Conservation (phyloP, 148 eudicot species). For the Rhododendron ovatum region DNA sequence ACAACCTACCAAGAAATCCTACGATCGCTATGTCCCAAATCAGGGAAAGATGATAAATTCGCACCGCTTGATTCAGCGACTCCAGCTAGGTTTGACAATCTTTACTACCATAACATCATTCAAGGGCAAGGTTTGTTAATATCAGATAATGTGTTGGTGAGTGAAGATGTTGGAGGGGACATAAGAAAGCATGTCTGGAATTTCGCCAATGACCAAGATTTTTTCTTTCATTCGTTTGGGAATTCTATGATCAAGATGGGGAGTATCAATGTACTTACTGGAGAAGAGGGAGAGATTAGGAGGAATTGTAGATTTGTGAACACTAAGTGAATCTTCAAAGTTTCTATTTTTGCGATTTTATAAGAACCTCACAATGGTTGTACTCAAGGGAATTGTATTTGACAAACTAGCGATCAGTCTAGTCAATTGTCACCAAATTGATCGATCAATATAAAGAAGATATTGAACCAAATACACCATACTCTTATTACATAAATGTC, state of each 20-base stretch:
- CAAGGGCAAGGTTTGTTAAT: slow-evolving; percentile 46
- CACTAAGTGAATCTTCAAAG: slow-evolving; percentile 1
- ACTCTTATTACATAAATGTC: too few relatives aligned
- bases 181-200: slow-evolving; percentile 43
- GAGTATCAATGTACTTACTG: slow-evolving; percentile 47
- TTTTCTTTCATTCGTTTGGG: slow-evolving; percentile 52
- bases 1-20: slow-evolving; percentile 22
- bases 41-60: slow-evolving; percentile 32
- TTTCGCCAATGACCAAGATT: slow-evolving; percentile 28
- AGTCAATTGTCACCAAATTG: not conserved
- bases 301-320: slow-evolving; percentile 52
- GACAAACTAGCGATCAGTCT: not conserved
- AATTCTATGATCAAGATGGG: slow-evolving; percentile 75
- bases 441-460: not conserved
- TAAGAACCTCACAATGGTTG: not conserved
- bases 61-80: slow-evolving; percentile 45
- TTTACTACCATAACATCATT: slow-evolving; percentile 46
- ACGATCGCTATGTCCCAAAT: slow-evolving; percentile 29
- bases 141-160: slow-evolving; percentile 56
- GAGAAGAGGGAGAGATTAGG: slow-evolving; percentile 58
- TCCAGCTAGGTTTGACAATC: slow-evolving; percentile 51
- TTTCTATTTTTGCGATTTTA: not conserved
- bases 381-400: not conserved
- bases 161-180: slow-evolving; percentile 43
- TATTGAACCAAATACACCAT: not conserved